These are phyloP conservation scores for Cyberlindnera sargentensis DNA, from an alignment of 805 yeast species.

Conservation along the genomic window DNA sequence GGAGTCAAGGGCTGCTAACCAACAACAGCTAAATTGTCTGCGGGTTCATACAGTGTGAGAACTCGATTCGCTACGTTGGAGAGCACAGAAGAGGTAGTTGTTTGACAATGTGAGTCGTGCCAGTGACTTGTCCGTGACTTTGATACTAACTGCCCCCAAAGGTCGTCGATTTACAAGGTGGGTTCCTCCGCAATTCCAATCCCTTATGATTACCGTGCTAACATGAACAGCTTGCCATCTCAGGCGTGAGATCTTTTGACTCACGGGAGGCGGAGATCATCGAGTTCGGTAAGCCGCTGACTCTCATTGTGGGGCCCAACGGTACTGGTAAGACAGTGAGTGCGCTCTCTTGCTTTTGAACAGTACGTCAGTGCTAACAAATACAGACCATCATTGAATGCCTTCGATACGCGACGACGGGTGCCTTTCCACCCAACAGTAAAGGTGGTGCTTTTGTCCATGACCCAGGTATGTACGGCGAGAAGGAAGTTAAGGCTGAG, in stretches of 20 bases:
- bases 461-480: slow-evolving; percentile 78
- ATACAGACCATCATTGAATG: slow-evolving; percentile 80
- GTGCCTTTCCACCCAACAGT: slow-evolving; percentile 91
- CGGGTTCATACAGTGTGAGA: no score
- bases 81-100: no score
- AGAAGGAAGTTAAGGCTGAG: slow-evolving; percentile 78
- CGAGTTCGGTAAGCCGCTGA: slow-evolving; percentile 83
- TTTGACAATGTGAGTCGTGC: no score
- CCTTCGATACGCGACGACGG: slow-evolving; percentile 88
- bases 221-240: slow-evolving; percentile 51
- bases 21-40: no score
- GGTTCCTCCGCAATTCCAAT: slow-evolving; percentile 1
- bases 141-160: not conserved
- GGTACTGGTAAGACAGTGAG: slow-evolving; percentile 86
- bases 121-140: no score
- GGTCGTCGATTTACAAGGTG: slow-evolving; percentile 23
- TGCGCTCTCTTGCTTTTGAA: not conserved
- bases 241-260: slow-evolving; percentile 88
- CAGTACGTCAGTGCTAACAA: not conserved
- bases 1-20: no score
- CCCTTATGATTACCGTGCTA: not conserved
- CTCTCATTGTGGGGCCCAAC: slow-evolving; percentile 90
- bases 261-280: slow-evolving; percentile 80
- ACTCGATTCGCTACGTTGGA: no score
- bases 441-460: slow-evolving; percentile 95